These are phyloP conservation scores for Rhodotorula sp. DNA, from an alignment of 1,284 basidiomycete species.

Conservation along the genomic window DNA sequence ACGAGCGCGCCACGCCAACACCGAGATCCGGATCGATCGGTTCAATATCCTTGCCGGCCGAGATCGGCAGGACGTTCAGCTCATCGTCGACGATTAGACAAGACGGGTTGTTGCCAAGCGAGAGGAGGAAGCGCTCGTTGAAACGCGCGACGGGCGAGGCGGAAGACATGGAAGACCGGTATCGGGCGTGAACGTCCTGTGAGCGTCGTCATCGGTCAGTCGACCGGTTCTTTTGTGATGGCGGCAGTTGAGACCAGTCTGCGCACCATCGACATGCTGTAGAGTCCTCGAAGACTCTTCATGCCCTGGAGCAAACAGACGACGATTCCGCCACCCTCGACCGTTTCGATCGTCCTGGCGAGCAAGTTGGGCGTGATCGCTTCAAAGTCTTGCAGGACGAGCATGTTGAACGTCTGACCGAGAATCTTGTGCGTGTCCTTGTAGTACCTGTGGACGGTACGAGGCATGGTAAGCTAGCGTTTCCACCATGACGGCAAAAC, in stretches of 20 bases:
- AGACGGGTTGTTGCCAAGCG: slow-evolving; percentile 82
- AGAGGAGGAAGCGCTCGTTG: slow-evolving; percentile 97
- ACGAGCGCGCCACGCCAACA: slow-evolving; percentile 43
- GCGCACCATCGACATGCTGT: slow-evolving; percentile 91
- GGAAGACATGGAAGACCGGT: slow-evolving; percentile 73
- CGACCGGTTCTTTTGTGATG: too few relatives aligned
- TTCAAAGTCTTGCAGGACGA: slow-evolving; percentile 96
- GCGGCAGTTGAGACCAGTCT: neutral
- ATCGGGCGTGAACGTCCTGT: slow-evolving; percentile 89
- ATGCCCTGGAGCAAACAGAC: slow-evolving; percentile 92
- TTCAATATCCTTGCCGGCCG: slow-evolving; percentile 88
- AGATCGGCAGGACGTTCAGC: slow-evolving; percentile 94
- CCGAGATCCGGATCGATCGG: slow-evolving; percentile 59
- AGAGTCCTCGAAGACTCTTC: slow-evolving; percentile 87
- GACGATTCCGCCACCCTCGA: slow-evolving; percentile 93
- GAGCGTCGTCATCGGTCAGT: neutral
- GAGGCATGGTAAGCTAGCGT: slow-evolving; percentile 12
- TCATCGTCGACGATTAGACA: slow-evolving; percentile 96
- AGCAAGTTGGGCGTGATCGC: slow-evolving; percentile 96
- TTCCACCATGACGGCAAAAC: neutral
- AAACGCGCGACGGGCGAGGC: slow-evolving; percentile 89
- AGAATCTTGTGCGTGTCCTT: slow-evolving; percentile 95
- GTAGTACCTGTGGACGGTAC: slow-evolving; percentile 61
- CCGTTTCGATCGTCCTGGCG: slow-evolving; percentile 96
- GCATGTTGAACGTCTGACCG: slow-evolving; percentile 97